Conservation (phyloP, 371 early-diverging fungal species). For the Rhizopus delemar region DNA sequence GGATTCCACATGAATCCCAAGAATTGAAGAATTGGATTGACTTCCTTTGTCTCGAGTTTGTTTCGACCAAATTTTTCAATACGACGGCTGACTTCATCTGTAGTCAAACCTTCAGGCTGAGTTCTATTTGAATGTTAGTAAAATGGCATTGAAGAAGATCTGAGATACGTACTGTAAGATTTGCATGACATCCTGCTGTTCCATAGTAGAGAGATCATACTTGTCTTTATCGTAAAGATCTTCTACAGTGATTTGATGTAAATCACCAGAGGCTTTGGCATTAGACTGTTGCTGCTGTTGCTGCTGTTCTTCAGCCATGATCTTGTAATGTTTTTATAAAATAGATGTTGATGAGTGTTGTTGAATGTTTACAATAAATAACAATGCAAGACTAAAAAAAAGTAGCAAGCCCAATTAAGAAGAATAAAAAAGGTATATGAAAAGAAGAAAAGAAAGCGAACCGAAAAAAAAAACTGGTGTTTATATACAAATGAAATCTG, state of each 20-base stretch:
- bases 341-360: background rate
- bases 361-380: background rate
- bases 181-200: conserved; percentile 68
- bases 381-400: too few species aligned
- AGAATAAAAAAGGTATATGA: background rate
- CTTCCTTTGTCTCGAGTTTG: conserved; percentile 71
- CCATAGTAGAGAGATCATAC: conserved; percentile 77
- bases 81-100: conserved; percentile 60
- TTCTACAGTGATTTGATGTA: conserved; percentile 56
- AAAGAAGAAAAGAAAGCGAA: background rate
- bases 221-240: conserved; percentile 80
- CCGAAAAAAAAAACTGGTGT: background rate
- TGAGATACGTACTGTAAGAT: conserved; percentile 56
- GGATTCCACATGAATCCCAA: conserved; percentile 85
- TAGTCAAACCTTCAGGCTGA: conserved; percentile 60
- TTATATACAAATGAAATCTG: background rate
- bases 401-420: too few species aligned
- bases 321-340: background rate
- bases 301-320: conserved; percentile 23
- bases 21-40: conserved; percentile 80
- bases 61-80: conserved; percentile 67
- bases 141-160: background rate
- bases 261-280: conserved; percentile 29
- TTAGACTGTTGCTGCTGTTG: background rate
- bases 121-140: conserved; percentile 38